Percentiles rank a stretch among this genome's conserved stretches.
Evolutionary conservation across 495 filamentous ascomycete genomes (phyloP).

Genomic region (Penicillium paxilli): DNA sequence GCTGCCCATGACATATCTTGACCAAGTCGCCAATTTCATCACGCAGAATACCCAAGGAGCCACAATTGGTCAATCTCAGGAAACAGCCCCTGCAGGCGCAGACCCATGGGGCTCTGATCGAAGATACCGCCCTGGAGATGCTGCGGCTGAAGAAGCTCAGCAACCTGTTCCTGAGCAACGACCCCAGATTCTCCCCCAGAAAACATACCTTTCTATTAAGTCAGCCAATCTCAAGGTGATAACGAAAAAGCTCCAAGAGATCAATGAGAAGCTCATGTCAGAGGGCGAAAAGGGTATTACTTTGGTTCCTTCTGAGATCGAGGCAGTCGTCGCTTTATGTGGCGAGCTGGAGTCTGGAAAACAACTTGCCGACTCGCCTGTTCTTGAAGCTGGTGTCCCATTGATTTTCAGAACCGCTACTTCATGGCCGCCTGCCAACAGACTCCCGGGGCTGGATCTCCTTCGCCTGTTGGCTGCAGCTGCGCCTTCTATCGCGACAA

Average conservation of each 20-base stretch:
- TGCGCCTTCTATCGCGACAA: constrained; percentile 58
- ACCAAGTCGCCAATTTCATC: constrained; percentile 94
- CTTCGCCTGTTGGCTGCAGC: constrained; percentile 75
- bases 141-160: constrained; percentile 27
- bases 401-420: constrained; percentile 68
- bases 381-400: constrained; percentile 49
- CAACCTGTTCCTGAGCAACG: constrained; percentile 39
- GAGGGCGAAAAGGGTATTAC: constrained; percentile 71
- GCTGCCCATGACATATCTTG: constrained; percentile 84
- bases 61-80: constrained; percentile 62
- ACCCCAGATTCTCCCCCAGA: constrained; percentile 75
- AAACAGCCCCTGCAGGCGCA: constrained; percentile 43
- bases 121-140: constrained; percentile 74
- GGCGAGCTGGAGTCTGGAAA: constrained; percentile 56
- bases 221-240: constrained; percentile 63
- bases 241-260: constrained; percentile 68
- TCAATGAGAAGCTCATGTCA: constrained; percentile 66
- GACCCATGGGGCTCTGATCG: constrained; percentile 80
- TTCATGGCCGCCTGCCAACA: constrained; percentile 72
- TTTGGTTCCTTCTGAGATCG: constrained; percentile 69
- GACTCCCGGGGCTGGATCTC: constrained; percentile 83
- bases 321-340: constrained; percentile 53
- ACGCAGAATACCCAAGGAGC: constrained; percentile 84
- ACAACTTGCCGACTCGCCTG: constrained; percentile 31
- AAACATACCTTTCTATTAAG: constrained; percentile 74